Evolutionary conservation across 2,329 filamentous ascomycete genomes (phyloP), one percentile per base, ranked within the genome.

Genomic region (Mycosphaerella arachidis): DNA sequence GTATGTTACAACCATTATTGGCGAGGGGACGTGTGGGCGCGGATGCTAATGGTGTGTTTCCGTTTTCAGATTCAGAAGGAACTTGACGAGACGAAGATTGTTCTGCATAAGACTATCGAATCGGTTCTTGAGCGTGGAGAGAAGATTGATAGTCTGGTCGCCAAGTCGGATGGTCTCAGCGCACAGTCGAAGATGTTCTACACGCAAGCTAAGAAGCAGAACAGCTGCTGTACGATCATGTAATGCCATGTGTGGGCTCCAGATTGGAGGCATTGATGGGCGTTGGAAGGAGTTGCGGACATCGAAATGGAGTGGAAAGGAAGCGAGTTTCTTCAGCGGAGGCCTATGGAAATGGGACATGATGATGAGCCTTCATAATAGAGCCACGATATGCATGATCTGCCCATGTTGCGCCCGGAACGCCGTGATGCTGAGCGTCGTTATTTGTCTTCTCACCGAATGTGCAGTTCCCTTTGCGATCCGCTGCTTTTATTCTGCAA

Each of bases 101-200:
- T 96, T 61, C 82, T 99, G 70, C 92, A 97, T 79, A 96, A 97
- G 84, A 97, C 94, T 48, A 97, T 96, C 70, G 89, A 96, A 80
- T 90, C 86, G 71, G 87, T 88, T 52, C 76, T 97, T 71, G 88
- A 97, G 81, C 85, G 94, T 63, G 94, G 92, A 95, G 86, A 97
- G 85, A 97, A 97, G 84, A 91, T 99, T 68, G 93, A 97, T 73
- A 90, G 89, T 70, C 78, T 99, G 68, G 93, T 97, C 50, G 87
- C 88, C 65, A 97, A 97, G 85, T 96, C 91, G 71, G 91, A 96
- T 70, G 91, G 88, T 12, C 77, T 99, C 71, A 96, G 91, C 77
- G 85, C 86, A 53, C 90, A 94, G 81, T 96, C 91, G 79, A 97
- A 96, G 84, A 93, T 95, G 89, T 99, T 99, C 76, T 97, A 97